Evolutionary conservation across 768 basidiomycete genomes (phyloP), one percentile per base, ranked within the genome.

Genomic region (Suillus americanus): DNA sequence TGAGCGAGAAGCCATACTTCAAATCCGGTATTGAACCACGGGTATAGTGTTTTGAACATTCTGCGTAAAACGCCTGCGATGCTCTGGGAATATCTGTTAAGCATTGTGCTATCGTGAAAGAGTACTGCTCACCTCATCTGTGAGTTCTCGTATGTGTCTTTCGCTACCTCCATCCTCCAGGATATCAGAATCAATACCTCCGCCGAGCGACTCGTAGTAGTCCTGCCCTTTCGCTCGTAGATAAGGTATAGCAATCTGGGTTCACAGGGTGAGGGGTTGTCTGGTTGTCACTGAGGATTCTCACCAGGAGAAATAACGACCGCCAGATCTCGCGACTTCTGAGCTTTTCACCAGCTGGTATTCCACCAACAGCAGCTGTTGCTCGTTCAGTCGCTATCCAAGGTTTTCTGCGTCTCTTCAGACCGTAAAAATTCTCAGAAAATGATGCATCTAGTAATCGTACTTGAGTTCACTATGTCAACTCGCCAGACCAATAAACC

Each of bases 401-500:
- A 4, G 92, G 90, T 63, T 83, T 81, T 43, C 91, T 79, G 64
- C 94, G 82, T 50, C 95, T 80, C 73, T 95, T 95, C 55, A 99
- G 78, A 0, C 94, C 94, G 76, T 99, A 99, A 74, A 99, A 99
- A 71, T 97, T 92, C 76, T 99, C 97, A 5, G 97, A 84, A 72
- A 99, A 96, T 1, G 94, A 95, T 25, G 96, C 93, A 76, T 90
- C 97, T 97, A 30, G 70, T 2, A 38, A 64, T 28, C n/a, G 33
- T 23, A 43, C 48, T 62, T 41, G 57, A 59, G 57, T 41, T 30
- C 5, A 12, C 5, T 28, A 25, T 30, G 18, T 28, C 13, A 35
- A 12, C 5, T 43, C 25, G 50, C 14, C 14, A 53, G 50, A 20
- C 33, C 2, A 51, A 6, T 53, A 67, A 60, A 75, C 89, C 65